Base-by-base conservation (phyloP, 768 basidiomycete genomes). In the Pleurotus salmoneostramineus region DNA sequence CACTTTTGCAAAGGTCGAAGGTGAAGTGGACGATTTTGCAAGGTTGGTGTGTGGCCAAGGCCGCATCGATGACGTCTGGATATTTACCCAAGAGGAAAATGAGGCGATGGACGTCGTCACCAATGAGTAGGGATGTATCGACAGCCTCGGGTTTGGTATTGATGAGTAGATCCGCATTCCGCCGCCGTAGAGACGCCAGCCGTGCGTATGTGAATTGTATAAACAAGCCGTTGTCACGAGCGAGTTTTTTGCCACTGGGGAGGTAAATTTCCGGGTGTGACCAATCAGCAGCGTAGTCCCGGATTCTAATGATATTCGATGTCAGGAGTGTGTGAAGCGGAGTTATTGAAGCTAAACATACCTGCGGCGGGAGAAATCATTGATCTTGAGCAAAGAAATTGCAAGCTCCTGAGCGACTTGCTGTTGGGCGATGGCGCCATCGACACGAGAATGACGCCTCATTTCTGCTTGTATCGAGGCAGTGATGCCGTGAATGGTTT, bases 341-440 rank as follows among this genome's bases (percentile, higher is more conserved):
- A n/a, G 21, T 3, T 27, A 3, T 27, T 1, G 21, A 27, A 27
- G 21, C 21, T 27, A 27, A 27, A 1, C 36, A 17, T n/a, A 43
- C 52, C 40, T 55, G n/a, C 40, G 14, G 10, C 40, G 52, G 10
- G 52, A 55, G 40, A 55, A 55, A n/a, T 55, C 52, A 32, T 27
- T 10, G 21, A 55, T 55, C 43, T 55, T 55, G 14, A 55, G 52
- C 12, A 55, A 8, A 55, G n/a, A 17, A 31, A 55, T 55, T 3
- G 52, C 52, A 17, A 42, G n/a, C 31, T 55, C 52, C 17, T 55
- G 37, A n/a, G 52, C 52, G 32, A 55, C 27, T 43, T 43, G n/a
- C 21, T 36, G 52, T 1, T 55, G 21, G 2, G 15, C 21, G 15
- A 55, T 42, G 10, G 15, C 11, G 21, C 7, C 7, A 31, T 15